These are phyloP conservation scores for Parastagonospora nodorum DNA, from an alignment of 2,329 filamentous ascomycete genomes.

Conservation along the genomic window DNA sequence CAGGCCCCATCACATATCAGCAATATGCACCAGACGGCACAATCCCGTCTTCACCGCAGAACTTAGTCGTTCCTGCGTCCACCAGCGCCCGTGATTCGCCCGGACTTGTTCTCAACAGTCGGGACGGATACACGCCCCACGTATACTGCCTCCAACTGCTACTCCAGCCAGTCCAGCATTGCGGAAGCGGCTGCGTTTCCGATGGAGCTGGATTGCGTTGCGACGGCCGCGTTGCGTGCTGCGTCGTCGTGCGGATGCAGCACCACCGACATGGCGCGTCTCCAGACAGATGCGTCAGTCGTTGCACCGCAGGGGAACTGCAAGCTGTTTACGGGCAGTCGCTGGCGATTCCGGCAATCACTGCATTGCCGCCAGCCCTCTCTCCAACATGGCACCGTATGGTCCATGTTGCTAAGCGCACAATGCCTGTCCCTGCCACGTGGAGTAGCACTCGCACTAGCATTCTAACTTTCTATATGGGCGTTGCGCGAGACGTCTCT, in stretches of 20 bases:
- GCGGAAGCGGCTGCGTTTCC: too few species aligned
- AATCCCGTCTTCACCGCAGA: neutral
- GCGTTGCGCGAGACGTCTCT: neutral
- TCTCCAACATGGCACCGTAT: neutral
- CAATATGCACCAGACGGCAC: constrained; percentile 1
- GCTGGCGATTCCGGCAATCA: too few species aligned
- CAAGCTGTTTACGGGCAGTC: too few species aligned
- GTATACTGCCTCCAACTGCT: neutral
- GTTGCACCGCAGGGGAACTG: too few species aligned
- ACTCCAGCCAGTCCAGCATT: neutral
- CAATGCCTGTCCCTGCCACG: constrained; percentile 11
- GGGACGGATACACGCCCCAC: constrained; percentile 1
- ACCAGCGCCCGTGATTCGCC: neutral
- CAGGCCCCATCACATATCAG: constrained; percentile 2
- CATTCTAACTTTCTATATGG: neutral
- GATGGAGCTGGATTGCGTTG: too few species aligned
- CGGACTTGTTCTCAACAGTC: neutral
- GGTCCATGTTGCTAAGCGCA: neutral
- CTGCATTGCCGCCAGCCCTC: too few species aligned
- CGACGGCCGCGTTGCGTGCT: too few species aligned
- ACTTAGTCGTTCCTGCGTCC: neutral
- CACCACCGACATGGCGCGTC: too few species aligned
- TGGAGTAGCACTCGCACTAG: constrained; percentile 6
- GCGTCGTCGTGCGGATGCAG: too few species aligned
- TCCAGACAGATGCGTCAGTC: too few species aligned